A percentile compares a stretch with the other conserved stretches of the same genome.
phyloP scores from a whole-genome alignment of 352 stramenopile species.

The Blastocystis sp. region DNA sequence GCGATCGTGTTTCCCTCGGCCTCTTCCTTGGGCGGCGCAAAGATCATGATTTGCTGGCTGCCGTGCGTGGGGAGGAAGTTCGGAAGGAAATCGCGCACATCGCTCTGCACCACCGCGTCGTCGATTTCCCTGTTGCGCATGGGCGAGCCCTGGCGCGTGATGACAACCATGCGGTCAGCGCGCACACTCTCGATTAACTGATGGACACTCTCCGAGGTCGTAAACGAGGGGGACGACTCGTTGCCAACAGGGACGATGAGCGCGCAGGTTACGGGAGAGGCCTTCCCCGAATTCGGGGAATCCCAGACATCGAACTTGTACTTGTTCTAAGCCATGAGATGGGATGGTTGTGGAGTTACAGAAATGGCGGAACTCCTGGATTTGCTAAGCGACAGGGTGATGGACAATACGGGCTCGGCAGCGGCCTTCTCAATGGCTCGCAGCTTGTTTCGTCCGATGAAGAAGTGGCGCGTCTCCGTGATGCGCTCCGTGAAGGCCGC shows the following conservation, averaged over 20 bases:
- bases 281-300: not conserved
- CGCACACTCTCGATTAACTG: slow-evolving; percentile 35
- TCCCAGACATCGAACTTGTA: slow-evolving; percentile 53
- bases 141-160: not conserved
- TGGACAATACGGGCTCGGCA: not conserved
- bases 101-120: not conserved
- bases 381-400: not conserved
- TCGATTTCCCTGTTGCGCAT: not conserved
- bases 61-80: not conserved
- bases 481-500: not conserved
- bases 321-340: slow-evolving; percentile 25
- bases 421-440: not conserved
- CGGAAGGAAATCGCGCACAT: not conserved
- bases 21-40: not conserved
- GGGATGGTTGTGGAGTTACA: not conserved
- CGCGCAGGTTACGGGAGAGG: not conserved
- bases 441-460: slow-evolving; percentile 38
- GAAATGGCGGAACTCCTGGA: not conserved
- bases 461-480: slow-evolving; percentile 31
- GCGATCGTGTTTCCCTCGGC: not conserved
- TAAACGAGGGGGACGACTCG: not conserved
- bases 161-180: slow-evolving; percentile 44
- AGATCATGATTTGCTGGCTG: not conserved
- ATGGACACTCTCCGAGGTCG: not conserved
- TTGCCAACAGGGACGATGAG: slow-evolving; percentile 17